phyloP scores from a whole-genome alignment of 2,329 filamentous ascomycete species.

The Aspergillus novofumigatus region DNA sequence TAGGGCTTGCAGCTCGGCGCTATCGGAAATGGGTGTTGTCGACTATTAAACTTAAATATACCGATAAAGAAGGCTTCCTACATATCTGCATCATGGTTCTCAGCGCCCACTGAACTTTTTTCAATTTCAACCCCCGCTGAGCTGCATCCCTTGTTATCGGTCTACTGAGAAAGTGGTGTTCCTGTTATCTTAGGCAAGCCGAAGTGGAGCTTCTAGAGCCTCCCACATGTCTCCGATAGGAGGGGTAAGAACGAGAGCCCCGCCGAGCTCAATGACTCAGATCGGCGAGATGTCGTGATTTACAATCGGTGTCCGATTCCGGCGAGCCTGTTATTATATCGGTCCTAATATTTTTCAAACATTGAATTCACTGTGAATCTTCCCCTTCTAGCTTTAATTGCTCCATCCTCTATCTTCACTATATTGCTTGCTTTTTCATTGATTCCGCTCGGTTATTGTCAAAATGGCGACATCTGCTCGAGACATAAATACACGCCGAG shows the following conservation, averaged over 20 bases:
- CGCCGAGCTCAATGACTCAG: neutral
- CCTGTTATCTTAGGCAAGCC: neutral
- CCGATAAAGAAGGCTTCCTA: too few relatives aligned
- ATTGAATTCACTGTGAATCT: neutral
- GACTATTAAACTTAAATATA: too few relatives aligned
- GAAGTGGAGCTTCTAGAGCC: neutral
- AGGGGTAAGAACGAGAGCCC: neutral
- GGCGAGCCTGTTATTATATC: neutral
- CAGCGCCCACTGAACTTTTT: too few relatives aligned
- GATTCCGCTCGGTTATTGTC: neutral
- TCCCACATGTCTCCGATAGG: neutral
- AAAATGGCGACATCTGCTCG: constrained; percentile 26
- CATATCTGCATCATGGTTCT: too few relatives aligned
- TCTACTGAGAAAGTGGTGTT: neutral
- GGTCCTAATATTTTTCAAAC: neutral
- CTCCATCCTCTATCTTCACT: neutral
- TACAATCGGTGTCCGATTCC: neutral
- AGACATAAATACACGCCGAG: constrained; percentile 32
- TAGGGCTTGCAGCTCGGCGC: too few relatives aligned
- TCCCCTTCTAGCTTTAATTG: neutral
- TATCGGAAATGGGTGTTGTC: too few relatives aligned
- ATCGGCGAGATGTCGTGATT: neutral
- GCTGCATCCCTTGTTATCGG: too few relatives aligned
- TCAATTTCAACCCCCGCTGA: too few relatives aligned
- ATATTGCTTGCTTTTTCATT: constrained; percentile 3